Evolutionary conservation across 106 monocot genomes (phyloP).

Genomic region (Hemerocallis citrina): DNA sequence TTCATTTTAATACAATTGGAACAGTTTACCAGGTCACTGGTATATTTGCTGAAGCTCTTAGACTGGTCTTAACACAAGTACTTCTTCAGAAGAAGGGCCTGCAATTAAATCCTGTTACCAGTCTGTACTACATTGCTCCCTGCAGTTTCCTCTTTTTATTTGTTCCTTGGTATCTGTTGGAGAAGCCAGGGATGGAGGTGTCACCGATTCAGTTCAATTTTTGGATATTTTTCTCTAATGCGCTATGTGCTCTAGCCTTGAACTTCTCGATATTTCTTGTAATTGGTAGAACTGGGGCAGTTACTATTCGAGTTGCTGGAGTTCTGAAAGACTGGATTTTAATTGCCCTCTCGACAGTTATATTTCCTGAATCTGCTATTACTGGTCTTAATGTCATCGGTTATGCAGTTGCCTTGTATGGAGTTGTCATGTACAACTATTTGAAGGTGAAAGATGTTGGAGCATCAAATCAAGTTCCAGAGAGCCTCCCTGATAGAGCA

Average conservation of each 20-base stretch:
- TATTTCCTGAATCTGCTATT: slow-evolving; percentile 93
- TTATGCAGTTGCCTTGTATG: slow-evolving; percentile 91
- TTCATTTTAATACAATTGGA: slow-evolving; percentile 79
- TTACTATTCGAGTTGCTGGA: slow-evolving; percentile 89
- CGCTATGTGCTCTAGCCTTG: slow-evolving; percentile 85
- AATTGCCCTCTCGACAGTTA: slow-evolving; percentile 86
- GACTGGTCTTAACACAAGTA: slow-evolving; percentile 88
- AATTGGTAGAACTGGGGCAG: slow-evolving; percentile 91
- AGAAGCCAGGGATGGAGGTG: slow-evolving; percentile 62
- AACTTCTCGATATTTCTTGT: slow-evolving; percentile 93
- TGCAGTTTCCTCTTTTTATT: slow-evolving; percentile 86
- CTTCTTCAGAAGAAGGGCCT: slow-evolving; percentile 91
- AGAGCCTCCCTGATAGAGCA: too few species aligned
- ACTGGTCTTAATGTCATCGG: slow-evolving; percentile 89
- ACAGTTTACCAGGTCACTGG: slow-evolving; percentile 82
- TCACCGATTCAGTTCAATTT: slow-evolving; percentile 85
- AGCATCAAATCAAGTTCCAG: slow-evolving; percentile 48
- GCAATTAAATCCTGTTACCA: slow-evolving; percentile 80
- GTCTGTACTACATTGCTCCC: slow-evolving; percentile 90
- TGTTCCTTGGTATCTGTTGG: slow-evolving; percentile 82
- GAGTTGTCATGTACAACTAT: slow-evolving; percentile 95
- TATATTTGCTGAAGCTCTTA: slow-evolving; percentile 88
- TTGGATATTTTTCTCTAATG: slow-evolving; percentile 88
- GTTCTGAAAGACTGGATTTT: slow-evolving; percentile 98
- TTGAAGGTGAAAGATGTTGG: slow-evolving; percentile 70